phyloP scores from a whole-genome alignment of 176 grass and related monocot species.

The Oryza longistaminata region DNA sequence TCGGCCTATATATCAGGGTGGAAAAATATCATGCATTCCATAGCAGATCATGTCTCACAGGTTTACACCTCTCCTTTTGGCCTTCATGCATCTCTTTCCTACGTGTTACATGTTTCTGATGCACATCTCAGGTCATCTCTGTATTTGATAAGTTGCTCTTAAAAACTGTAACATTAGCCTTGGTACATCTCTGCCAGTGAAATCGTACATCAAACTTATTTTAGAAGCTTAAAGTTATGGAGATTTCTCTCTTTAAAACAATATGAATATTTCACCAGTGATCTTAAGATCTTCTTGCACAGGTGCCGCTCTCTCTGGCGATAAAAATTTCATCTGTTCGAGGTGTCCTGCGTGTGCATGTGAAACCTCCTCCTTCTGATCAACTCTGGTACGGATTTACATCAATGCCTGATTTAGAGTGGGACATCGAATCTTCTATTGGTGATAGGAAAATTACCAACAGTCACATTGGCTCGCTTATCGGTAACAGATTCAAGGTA shows the following conservation, averaged over 20 bases:
- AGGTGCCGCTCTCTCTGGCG: conserved; percentile 89
- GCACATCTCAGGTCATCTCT: background rate
- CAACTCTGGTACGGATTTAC: conserved; percentile 94
- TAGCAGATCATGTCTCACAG: conserved; percentile 98
- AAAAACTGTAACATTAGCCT: background rate
- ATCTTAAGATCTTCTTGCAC: conserved; percentile 2
- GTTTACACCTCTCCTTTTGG: conserved; percentile 40
- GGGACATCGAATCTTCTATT: conserved; percentile 82
- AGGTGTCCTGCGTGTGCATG: conserved; percentile 71
- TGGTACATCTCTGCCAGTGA: conserved; percentile 11
- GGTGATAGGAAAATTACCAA: conserved; percentile 86
- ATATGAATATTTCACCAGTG: background rate
- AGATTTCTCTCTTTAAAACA: background rate
- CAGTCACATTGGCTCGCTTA: conserved; percentile 66
- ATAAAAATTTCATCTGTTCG: conserved; percentile 68
- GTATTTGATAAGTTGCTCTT: background rate
- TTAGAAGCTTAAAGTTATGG: background rate
- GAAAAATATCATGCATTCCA: conserved; percentile 87
- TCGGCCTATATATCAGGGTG: conserved; percentile 70
- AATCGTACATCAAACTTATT: background rate
- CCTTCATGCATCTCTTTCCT: conserved; percentile 12
- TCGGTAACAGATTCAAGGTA: conserved; percentile 90
- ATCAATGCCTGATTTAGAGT: conserved; percentile 83
- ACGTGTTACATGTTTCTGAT: background rate
- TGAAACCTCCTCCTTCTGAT: conserved; percentile 91